Conservation (phyloP, 2,329 filamentous ascomycete species). For the Aspergillus pseudoterreus region DNA sequence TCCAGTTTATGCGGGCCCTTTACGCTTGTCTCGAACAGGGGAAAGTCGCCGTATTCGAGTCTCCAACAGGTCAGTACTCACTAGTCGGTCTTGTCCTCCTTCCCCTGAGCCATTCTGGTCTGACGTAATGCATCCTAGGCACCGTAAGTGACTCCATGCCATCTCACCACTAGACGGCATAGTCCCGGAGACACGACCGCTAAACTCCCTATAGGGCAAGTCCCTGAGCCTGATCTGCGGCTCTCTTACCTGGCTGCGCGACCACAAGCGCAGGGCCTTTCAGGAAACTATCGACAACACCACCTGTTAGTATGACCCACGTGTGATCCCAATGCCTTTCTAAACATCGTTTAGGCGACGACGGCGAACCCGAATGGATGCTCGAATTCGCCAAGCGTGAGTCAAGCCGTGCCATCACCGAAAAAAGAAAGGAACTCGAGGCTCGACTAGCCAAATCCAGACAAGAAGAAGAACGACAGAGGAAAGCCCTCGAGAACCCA, state of each 20-base stretch:
- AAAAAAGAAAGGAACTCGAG: constrained; percentile 69
- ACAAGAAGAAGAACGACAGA: constrained; percentile 58
- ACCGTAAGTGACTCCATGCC: constrained; percentile 33
- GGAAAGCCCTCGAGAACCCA: constrained; percentile 48
- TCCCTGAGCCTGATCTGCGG: constrained; percentile 88
- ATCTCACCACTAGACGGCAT: neutral
- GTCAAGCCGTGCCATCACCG: constrained; percentile 63
- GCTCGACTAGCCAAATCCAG: constrained; percentile 63
- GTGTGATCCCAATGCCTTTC: too few relatives aligned
- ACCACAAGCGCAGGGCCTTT: constrained; percentile 64
- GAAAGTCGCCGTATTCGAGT: constrained; percentile 85
- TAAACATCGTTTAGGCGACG: constrained; percentile 42
- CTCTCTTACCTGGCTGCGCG: constrained; percentile 84
- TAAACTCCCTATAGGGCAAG: constrained; percentile 60
- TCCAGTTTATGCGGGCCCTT: constrained; percentile 79
- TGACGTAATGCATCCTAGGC: constrained; percentile 28
- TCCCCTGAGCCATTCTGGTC: constrained; percentile 3
- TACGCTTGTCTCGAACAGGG: constrained; percentile 75
- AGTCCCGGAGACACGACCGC: neutral
- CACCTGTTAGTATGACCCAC: constrained; percentile 31
- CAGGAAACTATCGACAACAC: constrained; percentile 51
- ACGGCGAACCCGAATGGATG: constrained; percentile 82
- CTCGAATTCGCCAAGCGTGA: constrained; percentile 69
- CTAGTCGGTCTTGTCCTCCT: neutral
- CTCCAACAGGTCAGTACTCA: constrained; percentile 69